These are phyloP conservation scores for Apiotrichum akiyoshidainum DNA, from an alignment of 1,284 basidiomycete genomes.

Conservation along the genomic window DNA sequence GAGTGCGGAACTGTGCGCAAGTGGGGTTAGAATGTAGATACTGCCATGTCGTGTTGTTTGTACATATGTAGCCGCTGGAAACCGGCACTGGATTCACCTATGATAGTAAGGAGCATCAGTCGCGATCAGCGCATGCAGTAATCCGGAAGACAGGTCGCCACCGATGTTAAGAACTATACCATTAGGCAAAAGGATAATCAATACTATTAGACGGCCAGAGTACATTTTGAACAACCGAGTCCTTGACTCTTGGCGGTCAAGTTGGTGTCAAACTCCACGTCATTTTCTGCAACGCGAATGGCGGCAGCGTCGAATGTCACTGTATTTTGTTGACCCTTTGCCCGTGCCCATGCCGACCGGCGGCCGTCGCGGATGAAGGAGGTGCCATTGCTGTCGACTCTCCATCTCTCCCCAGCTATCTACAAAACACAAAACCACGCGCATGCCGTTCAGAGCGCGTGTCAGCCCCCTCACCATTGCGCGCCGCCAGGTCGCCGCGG, in stretches of 20 bases:
- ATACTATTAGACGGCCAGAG: too few species aligned
- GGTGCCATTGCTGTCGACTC: neutral
- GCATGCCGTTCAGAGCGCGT: constrained; percentile 32
- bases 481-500: constrained; percentile 14
- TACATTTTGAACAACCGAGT: too few species aligned
- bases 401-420: neutral
- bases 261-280: neutral
- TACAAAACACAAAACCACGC: neutral
- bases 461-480: constrained; percentile 22
- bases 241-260: neutral
- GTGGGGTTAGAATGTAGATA: constrained; percentile 28
- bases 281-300: neutral
- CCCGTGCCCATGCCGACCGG: too few species aligned
- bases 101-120: too few species aligned
- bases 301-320: neutral
- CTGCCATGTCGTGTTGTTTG: neutral
- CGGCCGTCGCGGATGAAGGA: too few species aligned
- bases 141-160: too few species aligned
- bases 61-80: too few species aligned
- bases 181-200: too few species aligned
- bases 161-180: too few species aligned
- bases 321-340: neutral
- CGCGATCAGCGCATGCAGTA: too few species aligned
- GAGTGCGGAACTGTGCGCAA: constrained; percentile 67
- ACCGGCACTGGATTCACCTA: too few species aligned